phyloP scores from a whole-genome alignment of 495 filamentous ascomycete species.

The Penicillium bialowiezense region DNA sequence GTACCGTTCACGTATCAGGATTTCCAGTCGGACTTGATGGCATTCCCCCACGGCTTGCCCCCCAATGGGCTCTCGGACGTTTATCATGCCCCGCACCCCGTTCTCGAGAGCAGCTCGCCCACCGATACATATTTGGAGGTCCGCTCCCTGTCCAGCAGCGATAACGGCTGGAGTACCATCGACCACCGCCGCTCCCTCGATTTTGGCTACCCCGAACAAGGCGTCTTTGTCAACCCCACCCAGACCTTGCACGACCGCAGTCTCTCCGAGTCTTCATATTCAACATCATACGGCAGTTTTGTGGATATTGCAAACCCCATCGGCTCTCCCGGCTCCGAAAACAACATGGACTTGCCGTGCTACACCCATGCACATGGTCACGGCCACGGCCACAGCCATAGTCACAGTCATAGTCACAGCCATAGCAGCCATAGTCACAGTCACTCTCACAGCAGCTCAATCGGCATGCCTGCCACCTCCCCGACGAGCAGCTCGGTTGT shows the following conservation, averaged over 20 bases:
- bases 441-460: conserved; percentile 30
- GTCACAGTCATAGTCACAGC: conserved; percentile 10
- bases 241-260: conserved; percentile 83
- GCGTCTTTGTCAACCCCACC: conserved; percentile 79
- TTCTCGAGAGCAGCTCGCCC: conserved; percentile 73
- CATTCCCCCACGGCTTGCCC: conserved; percentile 29
- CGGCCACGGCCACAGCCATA: conserved; percentile 25
- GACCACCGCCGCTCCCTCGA: conserved; percentile 58
- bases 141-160: conserved; percentile 76
- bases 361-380: conserved; percentile 19
- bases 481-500: conserved; percentile 38
- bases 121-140: conserved; percentile 81
- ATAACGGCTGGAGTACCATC: conserved; percentile 78
- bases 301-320: conserved; percentile 75
- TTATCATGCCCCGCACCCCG: conserved; percentile 41
- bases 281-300: conserved; percentile 71
- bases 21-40: conserved; percentile 57
- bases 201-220: conserved; percentile 48
- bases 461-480: conserved; percentile 23
- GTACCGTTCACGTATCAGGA: conserved; percentile 75
- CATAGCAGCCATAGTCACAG: conserved; percentile 15
- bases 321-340: conserved; percentile 65
- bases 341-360: conserved; percentile 61
- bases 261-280: conserved; percentile 79
- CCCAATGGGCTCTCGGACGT: conserved; percentile 53